These are phyloP conservation scores for Litchi chinensis DNA, from an alignment of 345 rosid genomes.

Conservation along the genomic window DNA sequence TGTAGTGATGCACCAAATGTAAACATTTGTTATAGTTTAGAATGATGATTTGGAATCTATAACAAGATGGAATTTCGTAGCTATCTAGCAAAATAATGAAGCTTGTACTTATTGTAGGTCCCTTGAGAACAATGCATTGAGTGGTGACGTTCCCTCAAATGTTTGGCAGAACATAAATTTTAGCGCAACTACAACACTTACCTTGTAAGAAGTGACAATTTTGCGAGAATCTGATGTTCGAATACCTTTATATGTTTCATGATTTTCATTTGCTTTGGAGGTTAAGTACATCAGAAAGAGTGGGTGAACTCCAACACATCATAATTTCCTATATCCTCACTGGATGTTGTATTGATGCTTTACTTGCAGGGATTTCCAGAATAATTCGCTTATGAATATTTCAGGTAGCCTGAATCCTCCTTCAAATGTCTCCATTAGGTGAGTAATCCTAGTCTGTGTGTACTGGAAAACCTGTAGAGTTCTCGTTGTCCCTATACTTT, in stretches of 20 bases:
- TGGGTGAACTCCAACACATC: neutral
- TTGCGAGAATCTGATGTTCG: neutral
- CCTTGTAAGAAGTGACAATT: conserved; percentile 36
- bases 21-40: neutral
- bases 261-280: neutral
- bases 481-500: neutral
- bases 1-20: neutral
- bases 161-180: conserved; percentile 45
- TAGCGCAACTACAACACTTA: conserved; percentile 25
- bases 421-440: conserved; percentile 53
- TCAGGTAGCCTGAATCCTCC: conserved; percentile 49
- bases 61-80: neutral
- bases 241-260: neutral
- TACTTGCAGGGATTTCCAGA: conserved; percentile 52
- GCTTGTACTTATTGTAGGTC: conserved; percentile 36
- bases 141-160: conserved; percentile 41
- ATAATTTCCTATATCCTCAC: neutral
- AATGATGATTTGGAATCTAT: neutral
- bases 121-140: conserved; percentile 43
- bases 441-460: neutral
- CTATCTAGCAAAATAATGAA: neutral
- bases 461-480: neutral
- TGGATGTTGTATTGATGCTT: neutral
- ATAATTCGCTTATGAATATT: conserved; percentile 49
- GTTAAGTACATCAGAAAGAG: neutral